Percentiles rank a stretch among this genome's conserved stretches.
phyloP scores from a whole-genome alignment of 495 filamentous ascomycete species.

The Daldinia grandis region DNA sequence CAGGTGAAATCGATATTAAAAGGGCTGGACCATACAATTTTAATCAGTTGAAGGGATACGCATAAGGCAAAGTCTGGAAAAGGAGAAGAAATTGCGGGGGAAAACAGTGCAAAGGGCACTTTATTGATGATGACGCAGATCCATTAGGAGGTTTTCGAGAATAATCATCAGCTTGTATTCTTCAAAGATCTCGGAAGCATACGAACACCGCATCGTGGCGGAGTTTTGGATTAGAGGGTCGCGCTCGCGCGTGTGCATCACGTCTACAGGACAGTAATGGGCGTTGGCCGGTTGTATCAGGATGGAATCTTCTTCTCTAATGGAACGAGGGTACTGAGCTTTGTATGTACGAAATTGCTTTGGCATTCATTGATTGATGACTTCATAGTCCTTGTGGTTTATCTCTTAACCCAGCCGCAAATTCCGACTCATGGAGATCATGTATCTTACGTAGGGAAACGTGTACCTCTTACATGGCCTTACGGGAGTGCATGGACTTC shows the following conservation, averaged over 20 bases:
- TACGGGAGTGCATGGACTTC: not conserved
- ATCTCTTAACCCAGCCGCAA: not conserved
- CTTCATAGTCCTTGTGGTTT: not conserved
- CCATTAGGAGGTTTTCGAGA: not conserved
- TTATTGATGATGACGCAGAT: not conserved
- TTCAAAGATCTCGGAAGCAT: not conserved
- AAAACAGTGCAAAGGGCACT: not conserved
- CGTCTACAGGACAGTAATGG: slow-evolving; percentile 19
- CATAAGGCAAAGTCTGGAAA: not conserved
- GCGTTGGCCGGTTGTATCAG: slow-evolving; percentile 25
- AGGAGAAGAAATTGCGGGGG: not conserved
- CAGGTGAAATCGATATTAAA: not conserved
- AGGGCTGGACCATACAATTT: not conserved
- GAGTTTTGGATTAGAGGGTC: slow-evolving; percentile 17
- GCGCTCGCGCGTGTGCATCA: not conserved
- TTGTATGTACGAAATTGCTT: slow-evolving; percentile 20
- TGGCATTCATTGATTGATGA: slow-evolving; percentile 7
- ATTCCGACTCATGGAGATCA: not conserved
- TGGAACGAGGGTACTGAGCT: slow-evolving; percentile 4
- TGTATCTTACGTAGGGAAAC: not conserved
- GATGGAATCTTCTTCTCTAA: slow-evolving; percentile 26
- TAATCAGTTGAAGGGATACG: not conserved
- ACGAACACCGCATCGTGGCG: not conserved
- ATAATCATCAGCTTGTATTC: not conserved
- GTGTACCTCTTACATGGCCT: not conserved